A percentile compares a stretch with the other conserved stretches of the same genome.
Evolutionary conservation across 306 rosid species (phyloP).

Genomic region (Arachis stenosperma): DNA sequence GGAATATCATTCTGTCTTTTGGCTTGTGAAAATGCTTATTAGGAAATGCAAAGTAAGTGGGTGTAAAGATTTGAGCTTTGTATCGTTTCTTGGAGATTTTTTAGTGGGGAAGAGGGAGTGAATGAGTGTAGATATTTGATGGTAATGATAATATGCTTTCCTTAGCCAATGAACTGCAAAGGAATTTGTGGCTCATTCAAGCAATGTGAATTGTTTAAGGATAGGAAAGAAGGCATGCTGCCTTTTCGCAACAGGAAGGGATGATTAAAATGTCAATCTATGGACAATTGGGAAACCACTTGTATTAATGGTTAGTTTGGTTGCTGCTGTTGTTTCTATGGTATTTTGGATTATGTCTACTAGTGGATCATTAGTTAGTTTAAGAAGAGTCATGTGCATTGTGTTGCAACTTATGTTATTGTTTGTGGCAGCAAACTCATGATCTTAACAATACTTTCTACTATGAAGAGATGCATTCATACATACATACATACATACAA

Average conservation of each 20-base stretch:
- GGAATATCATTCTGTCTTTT: not conserved
- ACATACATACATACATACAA: no score
- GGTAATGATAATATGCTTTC: constrained; percentile 35
- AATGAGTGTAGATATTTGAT: not conserved
- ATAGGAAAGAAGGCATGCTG: constrained; percentile 92
- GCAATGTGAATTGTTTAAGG: constrained; percentile 69
- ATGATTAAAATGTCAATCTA: constrained; percentile 86
- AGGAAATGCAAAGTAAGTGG: not conserved
- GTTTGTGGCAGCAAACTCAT: not conserved
- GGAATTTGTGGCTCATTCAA: constrained; percentile 94
- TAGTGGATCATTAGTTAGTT: constrained; percentile 14
- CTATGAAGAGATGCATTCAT: constrained; percentile 42
- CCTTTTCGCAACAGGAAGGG: constrained; percentile 81
- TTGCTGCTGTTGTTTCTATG: constrained; percentile 26
- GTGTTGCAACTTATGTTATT: not conserved
- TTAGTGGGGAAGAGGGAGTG: not conserved
- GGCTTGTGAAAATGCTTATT: not conserved
- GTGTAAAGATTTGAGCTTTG: not conserved
- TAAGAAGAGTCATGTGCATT: constrained; percentile 12
- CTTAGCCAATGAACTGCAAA: constrained; percentile 68
- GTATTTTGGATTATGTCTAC: constrained; percentile 29
- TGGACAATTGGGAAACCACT: constrained; percentile 91
- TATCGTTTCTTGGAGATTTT: not conserved
- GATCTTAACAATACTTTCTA: constrained; percentile 27
- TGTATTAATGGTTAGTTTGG: constrained; percentile 66